These are phyloP conservation scores for Penicillium longicatenatum DNA, from an alignment of 495 filamentous ascomycete species.

Conservation along the genomic window DNA sequence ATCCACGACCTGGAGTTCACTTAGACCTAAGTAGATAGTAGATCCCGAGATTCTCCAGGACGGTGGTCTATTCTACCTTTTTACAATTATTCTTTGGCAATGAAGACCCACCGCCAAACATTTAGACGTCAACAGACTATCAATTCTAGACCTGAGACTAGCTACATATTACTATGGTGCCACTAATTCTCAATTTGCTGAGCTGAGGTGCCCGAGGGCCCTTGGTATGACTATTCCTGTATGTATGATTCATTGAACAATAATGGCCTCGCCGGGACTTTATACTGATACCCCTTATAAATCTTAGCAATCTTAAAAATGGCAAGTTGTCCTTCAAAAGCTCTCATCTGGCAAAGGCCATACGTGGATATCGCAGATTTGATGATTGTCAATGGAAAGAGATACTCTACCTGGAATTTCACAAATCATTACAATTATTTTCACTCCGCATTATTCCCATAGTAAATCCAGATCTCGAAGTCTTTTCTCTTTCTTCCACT, in stretches of 20 bases:
- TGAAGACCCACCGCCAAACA: not conserved
- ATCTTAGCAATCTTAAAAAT: no score
- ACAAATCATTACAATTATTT: no score
- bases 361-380: no score
- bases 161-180: not conserved
- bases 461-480: constrained; percentile 4
- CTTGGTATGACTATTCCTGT: not conserved
- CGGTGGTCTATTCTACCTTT: not conserved
- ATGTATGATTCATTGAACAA: not conserved
- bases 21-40: not conserved
- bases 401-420: no score
- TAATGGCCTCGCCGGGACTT: not conserved
- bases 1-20: not conserved
- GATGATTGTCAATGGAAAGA: no score
- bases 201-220: not conserved
- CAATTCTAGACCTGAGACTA: not conserved
- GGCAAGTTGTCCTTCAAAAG: no score
- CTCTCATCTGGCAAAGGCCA: no score
- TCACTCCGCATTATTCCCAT: no score
- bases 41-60: not conserved
- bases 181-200: not conserved
- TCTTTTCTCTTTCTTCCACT: constrained; percentile 16
- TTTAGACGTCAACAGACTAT: not conserved
- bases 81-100: not conserved
- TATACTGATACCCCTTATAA: not conserved